Conservation (phyloP, 495 filamentous ascomycete genomes). For the Halenospora varia region DNA sequence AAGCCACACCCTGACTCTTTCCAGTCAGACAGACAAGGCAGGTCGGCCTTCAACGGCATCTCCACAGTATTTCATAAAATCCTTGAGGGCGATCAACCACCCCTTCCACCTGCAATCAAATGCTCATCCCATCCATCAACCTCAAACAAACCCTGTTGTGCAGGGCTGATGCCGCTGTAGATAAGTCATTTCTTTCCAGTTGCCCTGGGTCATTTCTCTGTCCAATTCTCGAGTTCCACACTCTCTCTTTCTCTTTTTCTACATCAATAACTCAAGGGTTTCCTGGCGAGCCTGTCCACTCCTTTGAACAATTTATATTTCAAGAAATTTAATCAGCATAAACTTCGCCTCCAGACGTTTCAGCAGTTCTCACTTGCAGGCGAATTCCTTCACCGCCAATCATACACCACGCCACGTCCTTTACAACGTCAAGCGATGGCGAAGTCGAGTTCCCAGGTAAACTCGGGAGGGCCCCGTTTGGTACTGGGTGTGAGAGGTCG, state of each 20-base stretch:
- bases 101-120: conserved; percentile 34
- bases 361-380: conserved; percentile 7
- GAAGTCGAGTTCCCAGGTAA: conserved; percentile 1
- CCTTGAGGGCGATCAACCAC: conserved; percentile 46
- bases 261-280: conserved; percentile 6
- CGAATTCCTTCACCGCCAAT: conserved; percentile 13
- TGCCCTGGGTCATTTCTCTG: conserved; percentile 4
- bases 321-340: conserved; percentile 10
- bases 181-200: conserved; percentile 18
- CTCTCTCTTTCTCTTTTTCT: not conserved
- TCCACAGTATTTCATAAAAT: conserved; percentile 25
- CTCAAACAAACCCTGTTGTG: conserved; percentile 30
- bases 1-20: not conserved
- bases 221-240: not conserved
- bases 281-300: conserved; percentile 28
- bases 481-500: conserved; percentile 17
- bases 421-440: conserved; percentile 4
- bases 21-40: not conserved
- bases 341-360: conserved; percentile 12
- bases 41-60: conserved; percentile 3
- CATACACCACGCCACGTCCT: not conserved
- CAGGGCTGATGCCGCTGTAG: conserved; percentile 18
- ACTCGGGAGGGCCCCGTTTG: conserved; percentile 11
- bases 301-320: conserved; percentile 13
- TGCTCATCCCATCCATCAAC: conserved; percentile 38